Base-by-base conservation (phyloP, 306 rosid species). In the Trifolium dubium region DNA sequence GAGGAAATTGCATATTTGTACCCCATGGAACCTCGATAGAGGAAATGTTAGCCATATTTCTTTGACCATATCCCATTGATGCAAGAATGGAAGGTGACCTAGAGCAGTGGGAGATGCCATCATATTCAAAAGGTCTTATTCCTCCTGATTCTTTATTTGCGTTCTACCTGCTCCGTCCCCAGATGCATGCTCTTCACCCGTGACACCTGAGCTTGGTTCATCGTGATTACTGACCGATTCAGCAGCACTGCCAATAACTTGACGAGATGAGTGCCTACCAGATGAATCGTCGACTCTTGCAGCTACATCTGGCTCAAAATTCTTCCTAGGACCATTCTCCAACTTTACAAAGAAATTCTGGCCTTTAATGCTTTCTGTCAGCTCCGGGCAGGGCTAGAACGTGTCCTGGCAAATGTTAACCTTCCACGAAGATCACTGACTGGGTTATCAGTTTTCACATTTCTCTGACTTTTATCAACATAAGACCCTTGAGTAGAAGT, bases 381-480 rank as follows among this genome's bases (percentile, higher is more conserved):
- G 89, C 88, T 95, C n/a, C n/a, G n/a, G n/a, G n/a, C 99, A 30
- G 99, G 98, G 77, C 99, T 95, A 66, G 99, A 95, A 10, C 82
- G 96, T 56, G 99, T 95, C 85, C 99, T 88, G n/a, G 89, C 93
- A 87, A 92, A 88, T 46, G 84, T 87, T 79, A 88, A 87, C 81
- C 82, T 85, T 19, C 93, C 97, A 14, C 86, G 96, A 65, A 84
- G 35, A 64, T 90, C 98, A 80, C 68, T 81, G 40, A 72, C 77
- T 68, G 79, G 62, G 69, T 79, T 84, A 61, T 81, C 79, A 0
- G 73, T 63, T 80, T 80, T 86, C 70, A 83, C 44, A 86, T 81
- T 87, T 88, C 79, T 82, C 82, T 81, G 93, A 73, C 43, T 86
- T 71, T 79, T 92, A 76, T 88, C 85, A 35, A 82, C 76, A 54